Conservation (phyloP, 306 rosid genomes). For the Luffa aegyptiaca region DNA sequence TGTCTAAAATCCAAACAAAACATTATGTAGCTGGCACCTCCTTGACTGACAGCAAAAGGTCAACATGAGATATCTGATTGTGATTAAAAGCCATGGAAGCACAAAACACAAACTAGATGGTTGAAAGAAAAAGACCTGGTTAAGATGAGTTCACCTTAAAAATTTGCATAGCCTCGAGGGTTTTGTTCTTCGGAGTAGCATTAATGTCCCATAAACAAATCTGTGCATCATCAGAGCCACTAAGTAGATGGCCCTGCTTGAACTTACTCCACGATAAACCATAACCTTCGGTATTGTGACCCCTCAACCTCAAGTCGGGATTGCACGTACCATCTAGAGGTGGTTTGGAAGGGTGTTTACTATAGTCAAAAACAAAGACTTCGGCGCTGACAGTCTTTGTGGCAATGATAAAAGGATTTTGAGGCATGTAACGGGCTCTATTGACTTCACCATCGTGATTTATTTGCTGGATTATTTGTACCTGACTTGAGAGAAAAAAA, state of each 20-base stretch:
- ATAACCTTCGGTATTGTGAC: slow-evolving; percentile 93
- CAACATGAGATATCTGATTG: background rate
- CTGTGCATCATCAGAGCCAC: slow-evolving; percentile 99
- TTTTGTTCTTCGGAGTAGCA: slow-evolving; percentile 58
- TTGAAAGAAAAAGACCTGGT: background rate
- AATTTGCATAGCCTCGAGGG: slow-evolving; percentile 73
- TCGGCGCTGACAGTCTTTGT: slow-evolving; percentile 91
- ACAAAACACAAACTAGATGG: background rate
- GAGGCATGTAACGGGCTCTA: slow-evolving; percentile 95
- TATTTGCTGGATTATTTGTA: slow-evolving; percentile 93
- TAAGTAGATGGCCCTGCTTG: slow-evolving; percentile 81
- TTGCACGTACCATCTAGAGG: slow-evolving; percentile 90
- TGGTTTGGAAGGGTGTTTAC: slow-evolving; percentile 95
- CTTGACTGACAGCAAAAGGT: background rate
- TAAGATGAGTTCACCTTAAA: slow-evolving; percentile 46
- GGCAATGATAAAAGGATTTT: slow-evolving; percentile 74
- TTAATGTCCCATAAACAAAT: slow-evolving; percentile 97
- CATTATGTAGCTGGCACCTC: background rate
- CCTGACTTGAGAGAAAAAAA: slow-evolving; percentile 24
- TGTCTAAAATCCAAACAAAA: background rate
- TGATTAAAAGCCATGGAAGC: background rate
- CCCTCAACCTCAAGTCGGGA: slow-evolving; percentile 85
- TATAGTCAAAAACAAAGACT: slow-evolving; percentile 88
- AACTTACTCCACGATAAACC: slow-evolving; percentile 96
- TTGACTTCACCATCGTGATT: slow-evolving; percentile 98